Evolutionary conservation across 1,284 basidiomycete genomes (phyloP).

Genomic region (Papiliotrema fonsecae): DNA sequence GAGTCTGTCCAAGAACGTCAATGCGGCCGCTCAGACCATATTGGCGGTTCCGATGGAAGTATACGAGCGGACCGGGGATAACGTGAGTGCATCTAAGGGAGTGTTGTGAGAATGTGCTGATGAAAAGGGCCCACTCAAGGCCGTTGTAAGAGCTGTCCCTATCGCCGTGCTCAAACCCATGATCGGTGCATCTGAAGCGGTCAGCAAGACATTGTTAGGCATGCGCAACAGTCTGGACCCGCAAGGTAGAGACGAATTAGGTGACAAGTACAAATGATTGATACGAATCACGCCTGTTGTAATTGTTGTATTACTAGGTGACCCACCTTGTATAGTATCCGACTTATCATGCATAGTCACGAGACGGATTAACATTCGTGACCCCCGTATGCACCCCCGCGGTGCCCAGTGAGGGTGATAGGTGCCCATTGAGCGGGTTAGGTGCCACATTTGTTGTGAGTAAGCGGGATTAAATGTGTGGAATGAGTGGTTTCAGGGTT

Average conservation of each 20-base stretch:
- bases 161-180: conserved; percentile 94
- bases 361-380: background rate
- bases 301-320: background rate
- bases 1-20: conserved; percentile 76
- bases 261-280: conserved; percentile 73
- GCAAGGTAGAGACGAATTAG: conserved; percentile 67
- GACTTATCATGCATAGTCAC: no score
- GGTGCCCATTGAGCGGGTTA: background rate
- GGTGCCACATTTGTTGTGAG: background rate
- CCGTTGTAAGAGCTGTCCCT: conserved; percentile 91
- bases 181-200: conserved; percentile 93
- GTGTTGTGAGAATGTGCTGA: background rate
- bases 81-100: conserved; percentile 54
- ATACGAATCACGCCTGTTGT: no score
- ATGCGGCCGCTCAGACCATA: conserved; percentile 94
- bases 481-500: background rate
- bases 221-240: conserved; percentile 86
- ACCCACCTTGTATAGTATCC: background rate
- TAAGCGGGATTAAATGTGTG: background rate
- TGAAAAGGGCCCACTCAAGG: conserved; percentile 73
- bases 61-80: conserved; percentile 82
- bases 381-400: background rate
- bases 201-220: conserved; percentile 89
- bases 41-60: conserved; percentile 98
- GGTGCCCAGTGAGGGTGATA: no score